phyloP scores from a whole-genome alignment of 495 filamentous ascomycete species.

The Penicillium pulvis region DNA sequence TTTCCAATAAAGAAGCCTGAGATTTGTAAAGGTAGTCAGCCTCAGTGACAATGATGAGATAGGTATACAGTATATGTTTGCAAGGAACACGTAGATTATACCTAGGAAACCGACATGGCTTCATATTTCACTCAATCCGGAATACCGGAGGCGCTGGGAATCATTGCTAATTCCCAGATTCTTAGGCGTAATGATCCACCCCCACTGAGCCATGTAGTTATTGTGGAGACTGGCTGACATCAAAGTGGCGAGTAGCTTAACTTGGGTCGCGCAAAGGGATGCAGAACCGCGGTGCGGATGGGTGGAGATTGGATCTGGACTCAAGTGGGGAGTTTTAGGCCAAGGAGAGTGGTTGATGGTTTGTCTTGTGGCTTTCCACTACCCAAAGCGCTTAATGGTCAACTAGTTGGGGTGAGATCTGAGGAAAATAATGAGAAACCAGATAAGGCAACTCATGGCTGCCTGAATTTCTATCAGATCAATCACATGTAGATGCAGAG shows the following conservation, averaged over 20 bases:
- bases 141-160: neutral
- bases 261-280: neutral
- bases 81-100: too few relatives aligned
- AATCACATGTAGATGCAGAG: neutral
- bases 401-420: neutral
- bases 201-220: neutral
- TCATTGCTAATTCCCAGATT: neutral
- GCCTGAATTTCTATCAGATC: neutral
- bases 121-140: neutral
- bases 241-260: neutral
- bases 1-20: too few relatives aligned
- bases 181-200: neutral
- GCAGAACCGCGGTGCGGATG: neutral
- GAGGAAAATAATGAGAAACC: too few relatives aligned
- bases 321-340: neutral
- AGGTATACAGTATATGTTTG: too few relatives aligned
- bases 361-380: neutral
- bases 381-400: neutral
- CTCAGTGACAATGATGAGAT: too few relatives aligned
- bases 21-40: too few relatives aligned
- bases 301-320: constrained; percentile 2
- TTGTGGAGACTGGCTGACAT: neutral
- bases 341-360: neutral
- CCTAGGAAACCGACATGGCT: too few relatives aligned
- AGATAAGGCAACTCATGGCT: too few relatives aligned